Evolutionary conservation across 228 moss, liverwort and hornwort species (phyloP), one percentile per base, ranked within the genome.

Genomic region (Sphagnum fallax): DNA sequence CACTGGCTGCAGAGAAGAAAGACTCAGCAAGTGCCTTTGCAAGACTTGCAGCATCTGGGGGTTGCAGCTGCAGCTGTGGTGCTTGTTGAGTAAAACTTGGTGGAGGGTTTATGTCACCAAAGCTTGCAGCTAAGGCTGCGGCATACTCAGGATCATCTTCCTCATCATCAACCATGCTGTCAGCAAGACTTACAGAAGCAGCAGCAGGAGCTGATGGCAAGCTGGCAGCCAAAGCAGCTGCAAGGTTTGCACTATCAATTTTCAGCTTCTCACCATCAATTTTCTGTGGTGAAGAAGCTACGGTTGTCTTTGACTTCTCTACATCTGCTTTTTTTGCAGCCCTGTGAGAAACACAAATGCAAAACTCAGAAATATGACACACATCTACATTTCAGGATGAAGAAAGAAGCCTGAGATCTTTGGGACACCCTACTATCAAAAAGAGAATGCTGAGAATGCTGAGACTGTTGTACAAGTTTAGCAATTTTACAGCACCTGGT

Each of bases 1-100:
- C 77, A 58, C 80, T 79, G 52, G 81, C 80, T 51, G 85, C 85
- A 68, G 72, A 79, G 69, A 78, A 88, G 70, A 88, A 61, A 11
- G 88, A 85, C 49, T 69, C 77, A 12, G 88, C 88, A 60, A 88
- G 70, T n/a, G 79, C 82, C 69, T 83, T 85, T 14, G 88, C 88
- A 52, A 88, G 83, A n/a, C 69, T 73, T 57, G 76, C 77, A 4
- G 85, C 82, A 67, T 85, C 80, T 9, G 80, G 72, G 48, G 61
- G 66, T 62, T 61, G 69, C 51, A 48, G 14, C 53, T 75, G 68
- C 13, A 51, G 63, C 64, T 47, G 61, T 48, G 9, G 69, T 49
- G 68, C 68, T 13, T 53, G 69, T 49, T 50, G 71, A 50, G 51
- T 65, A 52, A 67, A 69, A 51, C 64, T 51, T 5, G 82, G 51